phyloP scores from a whole-genome alignment of 2,329 filamentous ascomycete species.

The Geosmithia putterillii region DNA sequence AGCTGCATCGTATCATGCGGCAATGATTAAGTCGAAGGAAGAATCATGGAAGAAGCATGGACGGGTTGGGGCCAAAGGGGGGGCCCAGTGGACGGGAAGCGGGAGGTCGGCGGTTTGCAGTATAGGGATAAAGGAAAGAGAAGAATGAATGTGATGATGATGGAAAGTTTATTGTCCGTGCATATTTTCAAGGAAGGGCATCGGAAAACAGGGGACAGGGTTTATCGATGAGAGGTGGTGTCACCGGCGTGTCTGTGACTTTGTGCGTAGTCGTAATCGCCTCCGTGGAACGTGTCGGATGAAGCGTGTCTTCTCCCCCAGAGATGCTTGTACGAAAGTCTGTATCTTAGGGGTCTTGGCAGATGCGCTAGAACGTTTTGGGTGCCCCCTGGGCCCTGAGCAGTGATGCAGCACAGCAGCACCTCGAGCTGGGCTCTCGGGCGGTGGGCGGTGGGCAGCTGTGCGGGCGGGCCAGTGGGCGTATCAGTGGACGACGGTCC shows the following conservation, averaged over 20 bases:
- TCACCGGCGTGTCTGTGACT: background rate
- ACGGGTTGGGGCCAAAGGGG: background rate
- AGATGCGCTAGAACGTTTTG: background rate
- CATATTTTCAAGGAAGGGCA: background rate
- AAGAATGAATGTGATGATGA: background rate
- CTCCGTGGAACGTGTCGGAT: background rate
- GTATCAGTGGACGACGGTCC: too few relatives aligned
- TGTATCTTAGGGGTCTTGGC: background rate
- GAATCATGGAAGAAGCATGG: background rate
- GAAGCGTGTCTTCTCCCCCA: background rate
- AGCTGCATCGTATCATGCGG: slow-evolving; percentile 18
- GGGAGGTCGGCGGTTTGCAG: background rate
- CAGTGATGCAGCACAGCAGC: too few relatives aligned
- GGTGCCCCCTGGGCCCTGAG: too few relatives aligned
- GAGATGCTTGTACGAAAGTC: background rate
- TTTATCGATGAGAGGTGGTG: background rate
- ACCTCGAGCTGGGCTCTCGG: too few relatives aligned
- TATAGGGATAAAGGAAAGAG: background rate
- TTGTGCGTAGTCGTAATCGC: background rate
- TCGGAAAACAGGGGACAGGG: background rate
- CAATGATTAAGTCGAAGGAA: background rate
- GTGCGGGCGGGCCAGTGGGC: too few relatives aligned
- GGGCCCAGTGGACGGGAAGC: background rate
- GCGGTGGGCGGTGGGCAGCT: too few relatives aligned
- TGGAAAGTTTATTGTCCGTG: background rate